Evolutionary conservation across 2,329 filamentous ascomycete genomes (phyloP).

Genomic region (Harringtonia lauricola): DNA sequence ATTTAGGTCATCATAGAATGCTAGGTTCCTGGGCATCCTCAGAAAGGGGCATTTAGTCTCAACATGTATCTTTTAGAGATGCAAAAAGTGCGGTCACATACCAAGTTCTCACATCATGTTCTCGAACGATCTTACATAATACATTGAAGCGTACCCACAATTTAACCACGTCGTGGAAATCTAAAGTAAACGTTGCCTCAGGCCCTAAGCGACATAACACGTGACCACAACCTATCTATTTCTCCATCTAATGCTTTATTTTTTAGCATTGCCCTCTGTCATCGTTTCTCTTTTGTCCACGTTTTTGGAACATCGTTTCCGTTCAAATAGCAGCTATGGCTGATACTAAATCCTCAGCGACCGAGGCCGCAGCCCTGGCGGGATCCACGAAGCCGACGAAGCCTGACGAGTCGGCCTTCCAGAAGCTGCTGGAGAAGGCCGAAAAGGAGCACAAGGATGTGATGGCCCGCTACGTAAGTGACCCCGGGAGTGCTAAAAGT

Average conservation of each 20-base stretch:
- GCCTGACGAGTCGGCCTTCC: constrained; percentile 79
- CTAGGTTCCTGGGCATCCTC: no score
- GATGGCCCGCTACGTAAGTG: constrained; percentile 45
- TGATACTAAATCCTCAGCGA: constrained; percentile 22
- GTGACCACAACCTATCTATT: no score
- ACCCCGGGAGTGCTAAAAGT: not conserved
- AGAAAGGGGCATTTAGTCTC: no score
- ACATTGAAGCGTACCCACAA: no score
- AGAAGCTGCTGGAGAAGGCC: constrained; percentile 64
- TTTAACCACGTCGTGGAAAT: no score
- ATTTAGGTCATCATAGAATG: no score
- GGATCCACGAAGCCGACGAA: constrained; percentile 59
- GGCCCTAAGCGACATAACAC: not conserved
- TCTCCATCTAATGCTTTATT: no score
- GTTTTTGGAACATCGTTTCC: not conserved
- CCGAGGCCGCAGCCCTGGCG: constrained; percentile 32
- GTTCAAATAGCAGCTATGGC: constrained; percentile 28
- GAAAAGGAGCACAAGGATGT: constrained; percentile 78
- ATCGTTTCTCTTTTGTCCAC: not conserved
- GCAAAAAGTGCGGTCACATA: no score
- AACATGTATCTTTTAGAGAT: no score
- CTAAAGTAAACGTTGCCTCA: no score
- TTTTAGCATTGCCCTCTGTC: not conserved
- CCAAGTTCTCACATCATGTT: no score
- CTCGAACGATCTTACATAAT: no score